Conservation (phyloP, 73 alveolate genomes). For the Breviolum minutum region DNA sequence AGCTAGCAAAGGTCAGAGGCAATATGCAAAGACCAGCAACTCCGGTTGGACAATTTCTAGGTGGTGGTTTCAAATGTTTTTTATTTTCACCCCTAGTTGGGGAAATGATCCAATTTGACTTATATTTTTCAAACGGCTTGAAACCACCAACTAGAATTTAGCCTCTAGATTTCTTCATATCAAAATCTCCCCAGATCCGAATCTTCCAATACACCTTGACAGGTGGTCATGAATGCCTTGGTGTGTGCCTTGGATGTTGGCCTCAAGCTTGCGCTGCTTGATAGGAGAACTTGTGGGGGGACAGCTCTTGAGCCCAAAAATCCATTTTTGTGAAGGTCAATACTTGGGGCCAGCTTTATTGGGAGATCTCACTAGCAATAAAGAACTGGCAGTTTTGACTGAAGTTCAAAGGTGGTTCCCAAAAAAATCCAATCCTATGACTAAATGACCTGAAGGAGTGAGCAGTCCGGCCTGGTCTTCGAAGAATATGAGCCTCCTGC, state of each 20-base stretch:
- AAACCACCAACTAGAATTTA: too few species aligned
- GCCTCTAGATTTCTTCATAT: too few species aligned
- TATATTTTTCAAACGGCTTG: too few species aligned
- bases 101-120: too few species aligned
- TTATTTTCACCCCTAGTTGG: too few species aligned
- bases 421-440: background rate
- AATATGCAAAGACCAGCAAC: too few species aligned
- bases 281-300: slow-evolving; percentile 22
- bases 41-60: too few species aligned
- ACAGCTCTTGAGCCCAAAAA: background rate
- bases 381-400: background rate
- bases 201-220: too few species aligned
- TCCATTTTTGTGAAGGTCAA: background rate
- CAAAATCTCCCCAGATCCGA: too few species aligned
- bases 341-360: too few species aligned
- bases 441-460: slow-evolving; percentile 10
- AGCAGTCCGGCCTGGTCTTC: slow-evolving; percentile 76
- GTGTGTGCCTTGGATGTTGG: slow-evolving; percentile 51
- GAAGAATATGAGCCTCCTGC: slow-evolving; percentile 57
- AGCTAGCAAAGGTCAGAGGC: too few species aligned
- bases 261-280: slow-evolving; percentile 73
- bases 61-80: too few species aligned
- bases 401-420: background rate
- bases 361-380: background rate
- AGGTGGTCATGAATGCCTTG: slow-evolving; percentile 91